Percentiles rank a stretch among this genome's conserved stretches.
These are phyloP conservation scores for Balansia obtecta DNA, from an alignment of 2,329 filamentous ascomycete species.

Conservation along the genomic window DNA sequence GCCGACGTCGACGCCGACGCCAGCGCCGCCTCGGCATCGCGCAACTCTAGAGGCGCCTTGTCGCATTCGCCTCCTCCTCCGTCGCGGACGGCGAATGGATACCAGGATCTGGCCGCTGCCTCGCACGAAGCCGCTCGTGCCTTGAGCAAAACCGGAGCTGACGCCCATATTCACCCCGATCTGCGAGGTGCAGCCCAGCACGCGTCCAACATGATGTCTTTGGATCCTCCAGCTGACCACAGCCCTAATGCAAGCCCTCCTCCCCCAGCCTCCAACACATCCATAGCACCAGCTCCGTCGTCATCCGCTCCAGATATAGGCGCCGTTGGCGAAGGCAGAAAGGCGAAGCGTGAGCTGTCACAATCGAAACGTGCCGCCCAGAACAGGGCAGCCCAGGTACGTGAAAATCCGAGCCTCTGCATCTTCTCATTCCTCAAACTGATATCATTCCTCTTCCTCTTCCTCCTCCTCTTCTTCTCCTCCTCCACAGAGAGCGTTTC, in stretches of 20 bases:
- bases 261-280: conserved; percentile 14
- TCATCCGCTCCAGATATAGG: conserved; percentile 14
- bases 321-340: conserved; percentile 43
- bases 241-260: conserved; percentile 17
- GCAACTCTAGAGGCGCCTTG: conserved; percentile 18
- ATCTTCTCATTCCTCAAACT: background rate
- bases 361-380: conserved; percentile 94
- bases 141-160: conserved; percentile 25
- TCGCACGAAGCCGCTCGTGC: conserved; percentile 23
- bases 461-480: too few relatives aligned
- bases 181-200: conserved; percentile 23
- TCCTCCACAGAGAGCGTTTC: conserved; percentile 77
- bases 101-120: conserved; percentile 26
- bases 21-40: conserved; percentile 17
- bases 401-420: background rate
- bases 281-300: conserved; percentile 21
- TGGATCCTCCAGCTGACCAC: conserved; percentile 20
- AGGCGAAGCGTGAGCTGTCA: conserved; percentile 82
- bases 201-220: conserved; percentile 26
- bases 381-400: conserved; percentile 90
- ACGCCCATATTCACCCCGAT: conserved; percentile 37
- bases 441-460: too few relatives aligned
- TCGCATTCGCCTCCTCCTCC: conserved; percentile 16
- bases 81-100: conserved; percentile 30
- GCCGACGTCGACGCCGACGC: conserved; percentile 21